Conservation (phyloP, 257 asterid species). For the Lithospermum erythrorhizon region DNA sequence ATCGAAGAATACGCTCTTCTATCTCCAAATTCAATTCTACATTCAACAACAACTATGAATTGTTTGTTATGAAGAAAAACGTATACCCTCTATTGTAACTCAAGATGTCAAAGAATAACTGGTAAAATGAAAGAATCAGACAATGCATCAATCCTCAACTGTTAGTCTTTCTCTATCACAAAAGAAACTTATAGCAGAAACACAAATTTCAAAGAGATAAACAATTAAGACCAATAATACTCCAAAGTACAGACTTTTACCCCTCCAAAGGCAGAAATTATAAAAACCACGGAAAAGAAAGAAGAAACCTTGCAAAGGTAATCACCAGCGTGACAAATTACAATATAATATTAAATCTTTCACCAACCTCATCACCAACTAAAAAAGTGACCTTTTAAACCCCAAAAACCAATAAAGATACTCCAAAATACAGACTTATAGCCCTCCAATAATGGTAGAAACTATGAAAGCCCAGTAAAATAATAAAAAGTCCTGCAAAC, state of each 20-base stretch:
- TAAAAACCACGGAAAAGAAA: constrained; percentile 8
- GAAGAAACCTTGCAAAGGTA: too few relatives aligned
- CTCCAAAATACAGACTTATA: too few relatives aligned
- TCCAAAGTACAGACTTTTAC: background rate
- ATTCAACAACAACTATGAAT: background rate
- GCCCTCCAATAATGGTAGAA: too few relatives aligned
- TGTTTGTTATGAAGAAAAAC: too few relatives aligned
- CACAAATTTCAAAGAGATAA: constrained; percentile 18
- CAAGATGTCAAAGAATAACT: constrained; percentile 9
- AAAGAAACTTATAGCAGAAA: constrained; percentile 2
- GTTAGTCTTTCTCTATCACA: constrained; percentile 1
- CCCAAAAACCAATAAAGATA: too few relatives aligned
- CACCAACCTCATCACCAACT: too few relatives aligned
- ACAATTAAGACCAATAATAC: constrained; percentile 9
- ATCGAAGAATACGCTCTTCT: background rate
- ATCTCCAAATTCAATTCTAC: constrained; percentile 5
- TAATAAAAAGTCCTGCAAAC: too few relatives aligned
- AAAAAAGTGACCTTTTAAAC: too few relatives aligned
- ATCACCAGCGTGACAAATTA: too few relatives aligned
- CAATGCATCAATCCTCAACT: background rate
- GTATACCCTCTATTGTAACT: constrained; percentile 1
- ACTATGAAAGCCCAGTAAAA: too few relatives aligned
- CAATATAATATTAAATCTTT: too few relatives aligned
- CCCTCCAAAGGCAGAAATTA: constrained; percentile 3
- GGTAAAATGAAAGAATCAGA: background rate